phyloP scores from a whole-genome alignment of 176 grass and related monocot genomes.

The Echinochloa phyllopogon region DNA sequence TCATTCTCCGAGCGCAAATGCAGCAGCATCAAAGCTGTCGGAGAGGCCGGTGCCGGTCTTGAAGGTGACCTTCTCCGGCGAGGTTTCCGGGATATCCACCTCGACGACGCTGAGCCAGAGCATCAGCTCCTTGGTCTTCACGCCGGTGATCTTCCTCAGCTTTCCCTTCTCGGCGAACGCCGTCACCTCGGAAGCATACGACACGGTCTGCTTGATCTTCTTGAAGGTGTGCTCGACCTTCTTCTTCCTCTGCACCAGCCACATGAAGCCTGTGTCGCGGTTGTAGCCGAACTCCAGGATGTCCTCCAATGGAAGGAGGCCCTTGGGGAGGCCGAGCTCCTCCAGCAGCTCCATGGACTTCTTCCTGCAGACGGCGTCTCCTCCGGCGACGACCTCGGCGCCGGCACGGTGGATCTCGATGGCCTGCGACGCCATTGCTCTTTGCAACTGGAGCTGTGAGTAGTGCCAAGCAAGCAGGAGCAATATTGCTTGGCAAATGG shows the following conservation, averaged over 20 bases:
- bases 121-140: constrained; percentile 48
- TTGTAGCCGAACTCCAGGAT: too few species aligned
- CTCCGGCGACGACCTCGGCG: too few species aligned
- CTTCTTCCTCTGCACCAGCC: not conserved
- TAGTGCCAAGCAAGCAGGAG: too few species aligned
- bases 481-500: too few species aligned
- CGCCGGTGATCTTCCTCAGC: constrained; percentile 38
- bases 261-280: not conserved
- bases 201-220: constrained; percentile 32
- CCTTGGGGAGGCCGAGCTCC: not conserved
- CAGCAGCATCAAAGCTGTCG: not conserved
- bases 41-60: constrained; percentile 16
- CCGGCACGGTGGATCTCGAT: too few species aligned
- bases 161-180: not conserved
- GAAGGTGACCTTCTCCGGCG: constrained; percentile 26
- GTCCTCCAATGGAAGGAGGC: not conserved
- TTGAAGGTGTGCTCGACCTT: too few species aligned
- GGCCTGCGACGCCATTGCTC: too few species aligned
- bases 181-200: not conserved
- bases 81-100: not conserved
- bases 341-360: not conserved
- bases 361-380: constrained; percentile 9
- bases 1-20: not conserved
- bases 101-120: constrained; percentile 45
- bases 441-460: too few species aligned